Percentiles rank a stretch among this genome's conserved stretches.
Conservation (phyloP, 2,329 filamentous ascomycete genomes). For the Exophiala bonariae region DNA sequence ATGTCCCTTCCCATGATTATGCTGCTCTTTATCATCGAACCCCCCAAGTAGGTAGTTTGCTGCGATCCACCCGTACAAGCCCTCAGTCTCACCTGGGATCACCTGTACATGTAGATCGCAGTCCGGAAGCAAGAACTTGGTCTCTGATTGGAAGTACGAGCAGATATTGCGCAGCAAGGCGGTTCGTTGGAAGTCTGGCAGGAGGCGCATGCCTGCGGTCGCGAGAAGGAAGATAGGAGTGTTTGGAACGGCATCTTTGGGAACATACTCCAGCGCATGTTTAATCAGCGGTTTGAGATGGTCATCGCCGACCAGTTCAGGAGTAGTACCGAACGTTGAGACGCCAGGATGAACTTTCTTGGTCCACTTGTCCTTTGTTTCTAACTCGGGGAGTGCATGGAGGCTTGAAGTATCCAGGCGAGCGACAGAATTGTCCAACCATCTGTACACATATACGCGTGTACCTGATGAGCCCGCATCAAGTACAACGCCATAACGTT, state of each 20-base stretch:
- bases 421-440: slow-evolving; percentile 75
- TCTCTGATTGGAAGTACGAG: slow-evolving; percentile 73
- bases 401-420: slow-evolving; percentile 60
- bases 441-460: slow-evolving; percentile 89
- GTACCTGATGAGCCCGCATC: slow-evolving; percentile 97
- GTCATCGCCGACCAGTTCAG: slow-evolving; percentile 73
- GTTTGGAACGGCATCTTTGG: slow-evolving; percentile 70
- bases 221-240: slow-evolving; percentile 95
- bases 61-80: slow-evolving; percentile 94
- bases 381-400: slow-evolving; percentile 72
- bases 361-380: slow-evolving; percentile 82
- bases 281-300: slow-evolving; percentile 78
- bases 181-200: slow-evolving; percentile 71
- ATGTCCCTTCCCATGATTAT: slow-evolving; percentile 81
- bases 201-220: slow-evolving; percentile 88
- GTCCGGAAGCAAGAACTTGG: slow-evolving; percentile 83
- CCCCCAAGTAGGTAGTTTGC: slow-evolving; percentile 93
- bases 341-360: slow-evolving; percentile 94
- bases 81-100: slow-evolving; percentile 93
- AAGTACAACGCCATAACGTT: slow-evolving; percentile 86
- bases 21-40: slow-evolving; percentile 72
- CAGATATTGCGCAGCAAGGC: slow-evolving; percentile 77
- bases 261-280: slow-evolving; percentile 78
- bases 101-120: slow-evolving; percentile 89
- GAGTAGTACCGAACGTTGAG: slow-evolving; percentile 80